Evolutionary conservation across 2,329 filamentous ascomycete genomes (phyloP).

Genomic region (Aspergillus neoniger): DNA sequence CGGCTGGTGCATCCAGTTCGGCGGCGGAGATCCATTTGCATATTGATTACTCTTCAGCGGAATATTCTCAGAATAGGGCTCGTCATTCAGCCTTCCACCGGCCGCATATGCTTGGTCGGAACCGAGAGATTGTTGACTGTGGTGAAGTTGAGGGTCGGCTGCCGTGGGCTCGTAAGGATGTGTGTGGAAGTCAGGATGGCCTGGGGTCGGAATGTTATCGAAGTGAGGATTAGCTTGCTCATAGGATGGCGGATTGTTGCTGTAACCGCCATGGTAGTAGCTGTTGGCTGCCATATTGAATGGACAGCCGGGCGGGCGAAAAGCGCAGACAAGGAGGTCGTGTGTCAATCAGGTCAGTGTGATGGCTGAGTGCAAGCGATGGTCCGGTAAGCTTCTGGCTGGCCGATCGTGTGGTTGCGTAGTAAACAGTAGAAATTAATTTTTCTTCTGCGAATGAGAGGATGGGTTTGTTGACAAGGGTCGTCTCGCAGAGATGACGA

Average conservation of each 20-base stretch:
- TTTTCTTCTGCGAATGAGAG: background rate
- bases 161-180: slow-evolving; percentile 46
- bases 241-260: slow-evolving; percentile 34
- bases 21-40: slow-evolving; percentile 32
- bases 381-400: background rate
- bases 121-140: slow-evolving; percentile 41
- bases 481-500: background rate
- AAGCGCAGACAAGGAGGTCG: background rate
- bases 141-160: slow-evolving; percentile 40
- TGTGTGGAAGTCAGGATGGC: slow-evolving; percentile 24
- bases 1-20: slow-evolving; percentile 47
- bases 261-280: slow-evolving; percentile 59
- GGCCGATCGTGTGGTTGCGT: background rate
- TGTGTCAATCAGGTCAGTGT: background rate
- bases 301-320: slow-evolving; percentile 7
- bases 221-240: slow-evolving; percentile 38
- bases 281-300: slow-evolving; percentile 64
- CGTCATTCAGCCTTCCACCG: slow-evolving; percentile 36
- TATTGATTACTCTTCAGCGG: slow-evolving; percentile 43
- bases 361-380: background rate
- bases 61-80: slow-evolving; percentile 47
- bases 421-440: background rate
- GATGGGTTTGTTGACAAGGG: background rate
- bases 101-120: slow-evolving; percentile 37
- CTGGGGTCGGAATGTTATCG: slow-evolving; percentile 32